Conservation (phyloP, 2,329 filamentous ascomycete species). For the Trichoderma gracile region DNA sequence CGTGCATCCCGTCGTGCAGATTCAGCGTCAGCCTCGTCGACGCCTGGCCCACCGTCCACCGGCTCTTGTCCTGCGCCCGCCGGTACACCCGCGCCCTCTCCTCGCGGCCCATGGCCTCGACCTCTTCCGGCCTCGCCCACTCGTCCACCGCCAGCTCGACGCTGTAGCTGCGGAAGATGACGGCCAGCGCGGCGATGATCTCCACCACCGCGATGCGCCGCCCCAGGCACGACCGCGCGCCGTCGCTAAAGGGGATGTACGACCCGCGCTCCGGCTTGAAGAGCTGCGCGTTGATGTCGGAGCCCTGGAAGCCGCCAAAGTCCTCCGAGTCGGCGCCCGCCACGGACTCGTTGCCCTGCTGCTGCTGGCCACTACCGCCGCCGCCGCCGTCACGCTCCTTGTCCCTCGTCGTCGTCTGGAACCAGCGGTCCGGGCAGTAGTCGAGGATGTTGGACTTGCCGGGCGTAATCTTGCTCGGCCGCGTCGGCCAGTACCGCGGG, state of each 20-base stretch:
- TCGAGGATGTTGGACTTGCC: conserved; percentile 61
- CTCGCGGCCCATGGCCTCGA: conserved; percentile 50
- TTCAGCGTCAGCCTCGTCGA: conserved; percentile 71
- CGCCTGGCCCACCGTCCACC: conserved; percentile 55
- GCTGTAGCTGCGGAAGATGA: conserved; percentile 60
- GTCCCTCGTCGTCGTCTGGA: conserved; percentile 41
- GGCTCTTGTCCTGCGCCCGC: conserved; percentile 58
- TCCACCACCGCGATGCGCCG: conserved; percentile 61
- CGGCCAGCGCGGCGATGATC: conserved; percentile 55
- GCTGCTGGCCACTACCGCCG: too few species aligned
- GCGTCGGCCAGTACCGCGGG: conserved; percentile 69
- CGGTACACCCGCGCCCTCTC: conserved; percentile 57
- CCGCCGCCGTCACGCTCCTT: conserved; percentile 29
- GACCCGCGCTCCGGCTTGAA: conserved; percentile 60
- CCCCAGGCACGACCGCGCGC: conserved; percentile 58
- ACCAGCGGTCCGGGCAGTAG: conserved; percentile 74
- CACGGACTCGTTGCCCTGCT: conserved; percentile 33
- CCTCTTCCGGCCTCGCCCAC: conserved; percentile 56
- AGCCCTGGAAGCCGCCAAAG: conserved; percentile 59
- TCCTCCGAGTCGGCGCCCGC: conserved; percentile 50
- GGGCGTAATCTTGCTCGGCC: conserved; percentile 46
- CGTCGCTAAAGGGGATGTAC: conserved; percentile 61
- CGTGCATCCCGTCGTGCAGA: conserved; percentile 56
- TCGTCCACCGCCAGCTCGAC: conserved; percentile 70
- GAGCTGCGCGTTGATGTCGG: conserved; percentile 62